These are phyloP conservation scores for Athelia psychrophila DNA, from an alignment of 1,284 basidiomycete genomes.

Conservation along the genomic window DNA sequence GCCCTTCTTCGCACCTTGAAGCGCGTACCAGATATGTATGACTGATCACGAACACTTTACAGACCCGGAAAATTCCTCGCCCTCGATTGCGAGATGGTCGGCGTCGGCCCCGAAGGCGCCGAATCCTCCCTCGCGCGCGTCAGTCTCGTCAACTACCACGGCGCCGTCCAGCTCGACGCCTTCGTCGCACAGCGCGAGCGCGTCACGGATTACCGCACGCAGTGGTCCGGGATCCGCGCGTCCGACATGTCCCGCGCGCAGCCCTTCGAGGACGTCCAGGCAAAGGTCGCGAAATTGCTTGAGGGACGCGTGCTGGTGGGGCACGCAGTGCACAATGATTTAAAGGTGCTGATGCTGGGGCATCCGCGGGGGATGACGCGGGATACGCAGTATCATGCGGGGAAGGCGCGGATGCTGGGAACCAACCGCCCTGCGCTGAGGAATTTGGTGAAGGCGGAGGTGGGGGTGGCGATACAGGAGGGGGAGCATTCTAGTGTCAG, in stretches of 20 bases:
- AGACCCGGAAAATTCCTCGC: slow-evolving; percentile 81
- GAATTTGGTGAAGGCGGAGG: slow-evolving; percentile 78
- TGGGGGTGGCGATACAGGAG: slow-evolving; percentile 83
- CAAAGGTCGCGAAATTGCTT: slow-evolving; percentile 75
- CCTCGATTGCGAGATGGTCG: slow-evolving; percentile 98
- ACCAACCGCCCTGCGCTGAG: slow-evolving; percentile 76
- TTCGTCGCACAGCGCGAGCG: slow-evolving; percentile 88
- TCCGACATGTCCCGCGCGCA: slow-evolving; percentile 78
- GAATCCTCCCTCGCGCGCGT: slow-evolving; percentile 89
- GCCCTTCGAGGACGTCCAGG: slow-evolving; percentile 80
- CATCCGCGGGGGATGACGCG: slow-evolving; percentile 80
- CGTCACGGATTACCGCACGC: slow-evolving; percentile 93
- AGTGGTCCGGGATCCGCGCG: slow-evolving; percentile 85
- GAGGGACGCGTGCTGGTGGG: slow-evolving; percentile 88
- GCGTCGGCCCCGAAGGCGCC: slow-evolving; percentile 79
- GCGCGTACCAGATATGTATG: no score
- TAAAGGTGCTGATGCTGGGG: slow-evolving; percentile 87
- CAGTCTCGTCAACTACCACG: slow-evolving; percentile 90
- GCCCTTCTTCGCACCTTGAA: slow-evolving; percentile 35
- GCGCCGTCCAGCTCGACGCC: slow-evolving; percentile 77
- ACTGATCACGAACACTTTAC: no score
- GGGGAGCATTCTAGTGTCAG: slow-evolving; percentile 90
- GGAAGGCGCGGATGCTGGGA: slow-evolving; percentile 55
- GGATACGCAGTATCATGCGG: slow-evolving; percentile 78
- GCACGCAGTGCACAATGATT: slow-evolving; percentile 91